Evolutionary conservation across 2,329 filamentous ascomycete species (phyloP).

Genomic region (Massarina eburnea): DNA sequence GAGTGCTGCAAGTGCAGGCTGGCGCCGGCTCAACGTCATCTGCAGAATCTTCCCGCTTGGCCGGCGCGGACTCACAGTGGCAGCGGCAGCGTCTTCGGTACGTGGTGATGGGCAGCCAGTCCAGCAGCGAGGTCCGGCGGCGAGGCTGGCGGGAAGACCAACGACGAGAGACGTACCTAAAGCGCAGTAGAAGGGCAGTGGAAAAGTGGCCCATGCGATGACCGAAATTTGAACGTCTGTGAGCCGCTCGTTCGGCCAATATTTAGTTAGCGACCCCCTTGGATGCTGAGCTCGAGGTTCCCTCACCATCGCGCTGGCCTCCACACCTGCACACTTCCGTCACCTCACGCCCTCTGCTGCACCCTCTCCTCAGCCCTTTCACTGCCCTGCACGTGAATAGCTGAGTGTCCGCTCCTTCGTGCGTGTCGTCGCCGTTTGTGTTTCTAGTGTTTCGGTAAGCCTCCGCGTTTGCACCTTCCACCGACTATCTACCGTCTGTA

Average conservation of each 20-base stretch:
- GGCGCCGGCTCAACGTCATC: conserved; percentile 22
- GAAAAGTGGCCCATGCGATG: conserved; percentile 25
- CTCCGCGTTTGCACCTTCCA: conserved; percentile 18
- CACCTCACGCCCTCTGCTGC: conserved; percentile 25
- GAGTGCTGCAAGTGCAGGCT: conserved; percentile 5
- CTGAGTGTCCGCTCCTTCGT: conserved; percentile 39
- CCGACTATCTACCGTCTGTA: conserved; percentile 25
- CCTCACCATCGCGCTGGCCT: conserved; percentile 15
- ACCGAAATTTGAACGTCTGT: conserved; percentile 24
- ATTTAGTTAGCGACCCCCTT: conserved; percentile 34
- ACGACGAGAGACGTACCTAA: background rate
- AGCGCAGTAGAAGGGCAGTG: conserved; percentile 25
- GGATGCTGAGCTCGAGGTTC: conserved; percentile 15
- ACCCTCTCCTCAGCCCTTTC: conserved; percentile 23
- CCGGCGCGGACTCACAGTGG: conserved; percentile 4
- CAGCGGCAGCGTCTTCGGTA: background rate
- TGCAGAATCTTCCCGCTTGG: conserved; percentile 11
- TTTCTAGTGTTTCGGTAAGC: conserved; percentile 35
- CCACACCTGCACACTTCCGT: conserved; percentile 19
- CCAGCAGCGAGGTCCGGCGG: conserved; percentile 2
- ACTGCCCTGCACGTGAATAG: conserved; percentile 27
- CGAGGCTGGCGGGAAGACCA: conserved; percentile 3
- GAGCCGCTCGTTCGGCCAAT: conserved; percentile 29
- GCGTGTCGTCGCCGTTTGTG: conserved; percentile 7
- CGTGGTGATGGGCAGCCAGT: no score